A percentile compares a stretch with the other conserved stretches of the same genome.
Evolutionary conservation across 2,329 filamentous ascomycete species (phyloP).

Genomic region (Rachicladosporium sp.): DNA sequence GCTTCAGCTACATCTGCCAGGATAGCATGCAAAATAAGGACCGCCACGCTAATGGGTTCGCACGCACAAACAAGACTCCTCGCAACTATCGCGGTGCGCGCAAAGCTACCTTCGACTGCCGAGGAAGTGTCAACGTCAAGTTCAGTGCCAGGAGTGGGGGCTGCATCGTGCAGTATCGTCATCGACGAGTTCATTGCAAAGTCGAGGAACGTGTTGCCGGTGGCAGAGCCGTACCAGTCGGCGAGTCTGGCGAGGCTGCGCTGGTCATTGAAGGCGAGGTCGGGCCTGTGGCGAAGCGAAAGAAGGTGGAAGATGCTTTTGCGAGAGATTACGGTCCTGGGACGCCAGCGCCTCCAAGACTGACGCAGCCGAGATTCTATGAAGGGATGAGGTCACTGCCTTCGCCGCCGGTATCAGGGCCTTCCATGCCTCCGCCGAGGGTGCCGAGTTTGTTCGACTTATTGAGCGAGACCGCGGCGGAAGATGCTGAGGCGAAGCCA

Average conservation of each 20-base stretch:
- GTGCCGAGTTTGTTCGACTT: constrained; percentile 5
- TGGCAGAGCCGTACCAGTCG: constrained; percentile 27
- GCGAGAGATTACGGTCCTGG: background rate
- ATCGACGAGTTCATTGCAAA: constrained; percentile 34
- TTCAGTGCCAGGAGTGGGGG: constrained; percentile 31
- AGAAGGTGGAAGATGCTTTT: background rate
- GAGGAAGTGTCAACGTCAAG: constrained; percentile 35
- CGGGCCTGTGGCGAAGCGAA: constrained; percentile 2
- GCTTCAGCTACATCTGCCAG: constrained; percentile 39
- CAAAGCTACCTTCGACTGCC: constrained; percentile 34
- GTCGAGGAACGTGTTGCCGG: constrained; percentile 34
- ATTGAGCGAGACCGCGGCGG: constrained; percentile 3
- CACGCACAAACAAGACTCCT: constrained; percentile 16
- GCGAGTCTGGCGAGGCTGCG: constrained; percentile 10
- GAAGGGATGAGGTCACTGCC: background rate
- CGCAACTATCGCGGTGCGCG: constrained; percentile 5
- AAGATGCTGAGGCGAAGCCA: constrained; percentile 1
- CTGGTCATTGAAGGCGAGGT: background rate
- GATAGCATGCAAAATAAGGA: constrained; percentile 40
- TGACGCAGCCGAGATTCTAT: background rate
- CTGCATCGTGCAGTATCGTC: constrained; percentile 35
- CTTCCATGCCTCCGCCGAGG: background rate
- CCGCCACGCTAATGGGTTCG: constrained; percentile 31
- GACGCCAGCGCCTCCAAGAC: background rate
- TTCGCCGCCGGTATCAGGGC: no score